These are phyloP conservation scores for Fraxinus excelsior DNA, from an alignment of 257 asterid species.

Conservation along the genomic window DNA sequence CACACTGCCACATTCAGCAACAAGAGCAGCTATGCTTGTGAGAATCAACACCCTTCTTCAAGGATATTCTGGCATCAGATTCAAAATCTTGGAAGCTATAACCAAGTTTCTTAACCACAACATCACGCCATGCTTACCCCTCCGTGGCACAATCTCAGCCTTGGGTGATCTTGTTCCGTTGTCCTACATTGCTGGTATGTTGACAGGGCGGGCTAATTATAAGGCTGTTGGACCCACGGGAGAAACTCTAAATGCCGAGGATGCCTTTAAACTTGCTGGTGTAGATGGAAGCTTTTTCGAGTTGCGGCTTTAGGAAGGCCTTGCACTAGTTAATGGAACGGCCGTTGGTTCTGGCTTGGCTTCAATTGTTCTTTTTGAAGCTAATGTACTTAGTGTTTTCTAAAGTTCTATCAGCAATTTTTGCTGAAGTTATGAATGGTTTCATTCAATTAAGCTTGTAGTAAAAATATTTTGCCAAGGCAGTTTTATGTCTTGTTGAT, in stretches of 20 bases:
- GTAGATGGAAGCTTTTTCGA: constrained; percentile 46
- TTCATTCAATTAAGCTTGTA: too few species aligned
- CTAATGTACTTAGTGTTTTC: constrained; percentile 47
- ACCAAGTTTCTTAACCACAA: constrained; percentile 52
- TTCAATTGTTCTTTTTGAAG: constrained; percentile 48
- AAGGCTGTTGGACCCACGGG: constrained; percentile 48
- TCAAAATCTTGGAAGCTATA: constrained; percentile 56
- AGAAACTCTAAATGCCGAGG: constrained; percentile 34
- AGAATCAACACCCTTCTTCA: constrained; percentile 63
- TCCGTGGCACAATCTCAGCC: constrained; percentile 63
- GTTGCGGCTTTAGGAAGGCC: constrained; percentile 59
- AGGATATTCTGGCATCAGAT: constrained; percentile 63
- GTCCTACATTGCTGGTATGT: constrained; percentile 61
- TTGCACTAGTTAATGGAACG: constrained; percentile 60
- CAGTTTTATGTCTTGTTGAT: too few species aligned
- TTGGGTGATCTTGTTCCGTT: constrained; percentile 62
- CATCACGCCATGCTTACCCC: constrained; percentile 57
- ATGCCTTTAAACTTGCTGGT: constrained; percentile 54
- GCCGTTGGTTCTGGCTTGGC: constrained; percentile 66
- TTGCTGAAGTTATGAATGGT: constrained; percentile 65
- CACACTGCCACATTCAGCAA: constrained; percentile 51
- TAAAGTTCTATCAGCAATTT: constrained; percentile 53
- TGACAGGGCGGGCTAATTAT: constrained; percentile 59
- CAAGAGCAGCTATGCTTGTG: constrained; percentile 61
- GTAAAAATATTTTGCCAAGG: too few species aligned